Percentiles rank a stretch among this genome's conserved stretches.
Evolutionary conservation across 2,329 filamentous ascomycete genomes (phyloP).

Genomic region (Fusarium nodosum): DNA sequence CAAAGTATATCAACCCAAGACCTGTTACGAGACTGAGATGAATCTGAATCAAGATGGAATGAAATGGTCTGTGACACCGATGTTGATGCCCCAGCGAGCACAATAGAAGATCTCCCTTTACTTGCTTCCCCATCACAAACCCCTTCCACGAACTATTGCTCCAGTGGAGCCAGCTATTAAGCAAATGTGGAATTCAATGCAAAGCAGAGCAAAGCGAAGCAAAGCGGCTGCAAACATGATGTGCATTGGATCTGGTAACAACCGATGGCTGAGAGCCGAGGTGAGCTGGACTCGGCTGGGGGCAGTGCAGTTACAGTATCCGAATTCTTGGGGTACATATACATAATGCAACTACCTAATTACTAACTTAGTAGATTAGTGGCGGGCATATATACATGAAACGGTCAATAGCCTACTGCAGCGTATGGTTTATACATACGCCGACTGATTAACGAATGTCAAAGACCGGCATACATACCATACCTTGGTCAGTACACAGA

Average conservation of each 20-base stretch:
- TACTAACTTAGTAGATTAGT: constrained; percentile 3
- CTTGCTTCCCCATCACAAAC: not conserved
- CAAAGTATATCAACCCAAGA: not conserved
- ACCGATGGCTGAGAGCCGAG: not conserved
- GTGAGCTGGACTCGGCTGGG: not conserved
- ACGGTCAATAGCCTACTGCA: constrained; percentile 20
- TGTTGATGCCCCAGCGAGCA: not conserved
- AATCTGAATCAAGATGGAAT: not conserved
- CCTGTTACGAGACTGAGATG: not conserved
- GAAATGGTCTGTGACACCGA: constrained; percentile 24
- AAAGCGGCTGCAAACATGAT: constrained; percentile 43
- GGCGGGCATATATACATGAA: constrained; percentile 22
- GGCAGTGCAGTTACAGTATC: constrained; percentile 14
- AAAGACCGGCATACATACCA: constrained; percentile 14
- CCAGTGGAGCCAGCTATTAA: not conserved
- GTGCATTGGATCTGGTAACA: constrained; percentile 36
- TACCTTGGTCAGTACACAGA: not conserved
- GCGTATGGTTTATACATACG: constrained; percentile 2
- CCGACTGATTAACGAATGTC: not conserved
- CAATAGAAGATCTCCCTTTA: constrained; percentile 1
- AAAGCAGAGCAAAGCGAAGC: constrained; percentile 32
- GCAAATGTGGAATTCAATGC: constrained; percentile 34
- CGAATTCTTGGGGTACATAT: constrained; percentile 3
- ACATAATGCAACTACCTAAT: constrained; percentile 1
- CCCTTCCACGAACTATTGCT: not conserved